Base-by-base conservation (phyloP, 176 grass and related monocot genomes). In the Carex cristatella region DNA sequence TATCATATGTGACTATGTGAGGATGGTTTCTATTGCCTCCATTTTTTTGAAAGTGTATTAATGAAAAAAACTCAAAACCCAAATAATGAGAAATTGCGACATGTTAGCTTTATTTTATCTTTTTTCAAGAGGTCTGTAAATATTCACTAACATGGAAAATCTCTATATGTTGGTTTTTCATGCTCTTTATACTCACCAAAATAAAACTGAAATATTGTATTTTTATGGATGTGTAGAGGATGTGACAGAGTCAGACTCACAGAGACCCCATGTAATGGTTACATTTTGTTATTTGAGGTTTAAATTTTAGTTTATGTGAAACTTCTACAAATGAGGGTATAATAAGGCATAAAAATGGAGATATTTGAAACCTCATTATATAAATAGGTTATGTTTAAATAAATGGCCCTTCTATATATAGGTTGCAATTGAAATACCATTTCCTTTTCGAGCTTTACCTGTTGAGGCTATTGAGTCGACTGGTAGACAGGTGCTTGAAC, bases 401-500 rank as follows among this genome's bases (percentile, higher is more conserved):
- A 65, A 44, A 18, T 65, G 18, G 48, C 16, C 35, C n/a, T 19
- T 65, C 40, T 65, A 10, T 58, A 81, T 83, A 28, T 83, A 99
- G 96, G 96, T 99, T 65, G 23, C 87, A 72, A 99, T 99, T 61
- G 96, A 95, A 83, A 89, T 99, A 77, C 96, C 96, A 2, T 94
- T 99, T 86, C 90, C 90, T 2, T 94, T 99, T 74, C 91, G 42
- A 85, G 91, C 85, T 80, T 84, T 99, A 86, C 96, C 96, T 6
- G 90, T 95, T 40, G 87, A 84, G 86, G 91, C 65, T 7, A 92
- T 98, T 84, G 93, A 98, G 88, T 98, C 96, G 37, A 98, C 93
- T 86, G 96, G 96, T 10, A 94, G 59, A 40, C 93, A 95, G 81
- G 93, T 98, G 38, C 93, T 98, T 79, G 88, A 94, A 81, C 93